These are phyloP conservation scores for Rhodotorula sp. DNA, from an alignment of 1,284 basidiomycete genomes.

Conservation along the genomic window DNA sequence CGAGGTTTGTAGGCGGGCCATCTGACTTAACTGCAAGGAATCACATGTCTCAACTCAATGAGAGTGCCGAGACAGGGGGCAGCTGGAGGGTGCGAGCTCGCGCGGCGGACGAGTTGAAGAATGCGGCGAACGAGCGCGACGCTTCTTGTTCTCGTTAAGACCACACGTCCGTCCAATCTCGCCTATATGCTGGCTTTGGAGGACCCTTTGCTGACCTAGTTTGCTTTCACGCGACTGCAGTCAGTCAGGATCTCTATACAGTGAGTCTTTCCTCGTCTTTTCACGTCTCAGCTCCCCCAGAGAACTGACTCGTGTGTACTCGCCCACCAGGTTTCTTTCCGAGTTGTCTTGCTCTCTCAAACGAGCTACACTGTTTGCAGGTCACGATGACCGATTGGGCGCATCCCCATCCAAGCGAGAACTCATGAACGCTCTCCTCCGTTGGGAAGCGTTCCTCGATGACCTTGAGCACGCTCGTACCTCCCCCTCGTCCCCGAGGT, in stretches of 20 bases:
- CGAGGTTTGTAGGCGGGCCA: no score
- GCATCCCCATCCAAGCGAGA: constrained; percentile 27
- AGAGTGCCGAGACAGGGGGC: neutral
- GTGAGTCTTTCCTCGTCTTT: constrained; percentile 1
- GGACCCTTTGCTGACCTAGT: neutral
- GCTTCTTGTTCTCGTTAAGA: constrained; percentile 14
- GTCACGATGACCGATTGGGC: constrained; percentile 20
- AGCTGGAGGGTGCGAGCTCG: neutral
- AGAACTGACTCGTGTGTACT: neutral
- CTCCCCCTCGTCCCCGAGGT: constrained; percentile 25
- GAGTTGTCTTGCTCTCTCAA: constrained; percentile 27
- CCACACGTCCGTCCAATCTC: constrained; percentile 20
- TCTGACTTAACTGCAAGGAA: no score
- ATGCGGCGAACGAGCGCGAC: neutral
- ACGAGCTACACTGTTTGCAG: constrained; percentile 27
- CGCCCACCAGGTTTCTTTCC: constrained; percentile 11
- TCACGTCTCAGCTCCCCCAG: no score
- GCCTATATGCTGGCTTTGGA: neutral
- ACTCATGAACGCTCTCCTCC: neutral
- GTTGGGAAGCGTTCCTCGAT: constrained; percentile 6
- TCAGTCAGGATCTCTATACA: constrained; percentile 30
- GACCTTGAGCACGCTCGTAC: constrained; percentile 29
- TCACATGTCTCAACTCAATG: no score
- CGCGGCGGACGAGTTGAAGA: constrained; percentile 2
- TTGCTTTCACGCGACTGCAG: neutral